Evolutionary conservation across 2,329 filamentous ascomycete genomes (phyloP).

Genomic region (Cladosporium sp.): DNA sequence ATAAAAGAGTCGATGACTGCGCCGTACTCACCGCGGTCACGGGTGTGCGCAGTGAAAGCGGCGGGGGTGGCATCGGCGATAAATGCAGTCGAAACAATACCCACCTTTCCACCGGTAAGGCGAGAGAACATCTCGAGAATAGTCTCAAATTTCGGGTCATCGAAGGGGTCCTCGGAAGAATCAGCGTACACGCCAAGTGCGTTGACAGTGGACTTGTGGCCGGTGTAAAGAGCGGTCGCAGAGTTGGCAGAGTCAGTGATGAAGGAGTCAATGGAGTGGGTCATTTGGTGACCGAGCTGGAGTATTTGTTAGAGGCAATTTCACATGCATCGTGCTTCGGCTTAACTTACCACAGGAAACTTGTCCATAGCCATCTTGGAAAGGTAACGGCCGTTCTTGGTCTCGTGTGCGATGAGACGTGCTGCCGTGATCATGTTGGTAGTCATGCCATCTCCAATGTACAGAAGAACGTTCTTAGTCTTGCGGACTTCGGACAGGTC

Average conservation of each 20-base stretch:
- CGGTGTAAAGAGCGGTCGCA: slow-evolving; percentile 74
- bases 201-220: slow-evolving; percentile 81
- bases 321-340: too few relatives aligned
- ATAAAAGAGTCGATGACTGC: slow-evolving; percentile 72
- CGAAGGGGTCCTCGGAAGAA: slow-evolving; percentile 66
- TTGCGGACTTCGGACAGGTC: slow-evolving; percentile 65
- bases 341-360: slow-evolving; percentile 54
- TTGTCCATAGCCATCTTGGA: slow-evolving; percentile 67
- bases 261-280: slow-evolving; percentile 77
- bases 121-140: slow-evolving; percentile 75
- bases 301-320: neutral
- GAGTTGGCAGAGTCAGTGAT: slow-evolving; percentile 87
- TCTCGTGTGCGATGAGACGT: slow-evolving; percentile 75
- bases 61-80: slow-evolving; percentile 79
- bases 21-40: slow-evolving; percentile 64
- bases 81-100: slow-evolving; percentile 73
- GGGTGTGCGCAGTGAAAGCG: slow-evolving; percentile 68
- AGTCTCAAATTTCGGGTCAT: slow-evolving; percentile 83
- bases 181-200: slow-evolving; percentile 78
- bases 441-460: slow-evolving; percentile 68
- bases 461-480: slow-evolving; percentile 81
- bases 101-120: slow-evolving; percentile 57
- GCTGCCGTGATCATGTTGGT: slow-evolving; percentile 63
- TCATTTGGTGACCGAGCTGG: slow-evolving; percentile 75
- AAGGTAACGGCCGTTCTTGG: slow-evolving; percentile 80